Evolutionary conservation across 208 protist species (phyloP).

Genomic region (Crithidia brevicula): DNA sequence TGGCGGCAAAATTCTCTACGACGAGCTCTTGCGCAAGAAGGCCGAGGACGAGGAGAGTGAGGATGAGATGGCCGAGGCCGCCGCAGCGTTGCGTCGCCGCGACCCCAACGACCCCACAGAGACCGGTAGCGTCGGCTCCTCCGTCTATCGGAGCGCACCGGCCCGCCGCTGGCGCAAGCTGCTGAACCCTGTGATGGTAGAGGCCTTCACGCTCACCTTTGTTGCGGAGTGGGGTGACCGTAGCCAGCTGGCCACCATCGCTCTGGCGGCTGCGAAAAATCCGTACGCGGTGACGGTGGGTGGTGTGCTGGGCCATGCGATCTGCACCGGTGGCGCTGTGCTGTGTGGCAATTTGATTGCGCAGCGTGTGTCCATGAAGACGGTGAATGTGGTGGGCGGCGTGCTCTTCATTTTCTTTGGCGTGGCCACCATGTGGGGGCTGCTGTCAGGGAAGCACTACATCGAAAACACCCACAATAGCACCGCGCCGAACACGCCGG

Average conservation of each 20-base stretch:
- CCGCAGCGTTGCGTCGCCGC: constrained; percentile 72
- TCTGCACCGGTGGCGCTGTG: constrained; percentile 95
- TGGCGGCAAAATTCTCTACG: constrained; percentile 88
- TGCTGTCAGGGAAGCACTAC: constrained; percentile 44
- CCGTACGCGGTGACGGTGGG: constrained; percentile 93
- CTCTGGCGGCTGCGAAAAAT: constrained; percentile 92
- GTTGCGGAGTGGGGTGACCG: constrained; percentile 98
- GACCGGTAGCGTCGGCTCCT: constrained; percentile 49
- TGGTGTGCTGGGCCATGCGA: constrained; percentile 92
- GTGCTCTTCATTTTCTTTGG: constrained; percentile 86
- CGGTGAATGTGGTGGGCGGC: constrained; percentile 81
- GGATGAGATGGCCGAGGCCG: constrained; percentile 91
- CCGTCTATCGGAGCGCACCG: constrained; percentile 45
- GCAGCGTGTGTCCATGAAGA: constrained; percentile 75
- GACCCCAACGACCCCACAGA: constrained; percentile 73
- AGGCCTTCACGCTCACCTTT: constrained; percentile 96
- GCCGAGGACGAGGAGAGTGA: constrained; percentile 71
- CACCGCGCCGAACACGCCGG: background rate
- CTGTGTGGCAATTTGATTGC: constrained; percentile 88
- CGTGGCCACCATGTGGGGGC: constrained; percentile 62
- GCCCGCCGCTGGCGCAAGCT: constrained; percentile 54
- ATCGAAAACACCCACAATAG: constrained; percentile 26
- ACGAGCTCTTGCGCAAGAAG: constrained; percentile 61
- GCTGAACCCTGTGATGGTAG: constrained; percentile 82
- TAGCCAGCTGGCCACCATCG: constrained; percentile 96